Conservation (phyloP, 305 asterid genomes). For the Fraxinus paxiana region DNA sequence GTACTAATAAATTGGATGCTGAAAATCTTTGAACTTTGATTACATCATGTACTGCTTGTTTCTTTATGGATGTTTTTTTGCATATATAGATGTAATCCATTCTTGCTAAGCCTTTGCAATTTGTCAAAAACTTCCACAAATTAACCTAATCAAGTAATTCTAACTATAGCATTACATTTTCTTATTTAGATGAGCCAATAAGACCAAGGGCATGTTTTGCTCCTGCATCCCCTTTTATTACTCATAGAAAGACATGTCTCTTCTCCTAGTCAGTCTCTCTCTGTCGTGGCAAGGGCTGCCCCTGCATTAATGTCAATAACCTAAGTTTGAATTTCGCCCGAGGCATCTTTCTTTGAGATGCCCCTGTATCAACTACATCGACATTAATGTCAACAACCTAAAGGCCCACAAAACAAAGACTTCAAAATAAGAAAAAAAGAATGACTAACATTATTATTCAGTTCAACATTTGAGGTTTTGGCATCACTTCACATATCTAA, state of each 20-base stretch:
- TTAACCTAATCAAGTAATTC: neutral
- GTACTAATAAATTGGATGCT: neutral
- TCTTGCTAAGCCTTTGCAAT: neutral
- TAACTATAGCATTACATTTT: neutral
- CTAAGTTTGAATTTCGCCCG: neutral
- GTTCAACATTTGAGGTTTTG: too few relatives aligned
- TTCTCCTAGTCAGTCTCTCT: neutral
- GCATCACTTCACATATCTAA: too few relatives aligned
- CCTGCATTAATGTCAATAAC: neutral
- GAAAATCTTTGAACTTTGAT: neutral
- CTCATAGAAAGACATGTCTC: neutral
- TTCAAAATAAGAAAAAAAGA: neutral
- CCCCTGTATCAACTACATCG: neutral
- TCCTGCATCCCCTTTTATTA: neutral
- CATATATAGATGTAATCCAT: neutral
- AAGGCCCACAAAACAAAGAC: neutral
- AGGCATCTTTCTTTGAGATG: neutral
- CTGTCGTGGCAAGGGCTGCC: neutral
- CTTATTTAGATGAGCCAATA: neutral
- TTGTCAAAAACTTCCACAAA: neutral
- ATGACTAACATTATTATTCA: too few relatives aligned
- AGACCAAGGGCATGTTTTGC: neutral
- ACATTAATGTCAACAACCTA: too few relatives aligned
- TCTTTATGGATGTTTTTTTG: neutral
- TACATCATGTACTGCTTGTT: neutral